Conservation (phyloP, 176 grass and related monocot genomes). For the Oryza longistaminata region DNA sequence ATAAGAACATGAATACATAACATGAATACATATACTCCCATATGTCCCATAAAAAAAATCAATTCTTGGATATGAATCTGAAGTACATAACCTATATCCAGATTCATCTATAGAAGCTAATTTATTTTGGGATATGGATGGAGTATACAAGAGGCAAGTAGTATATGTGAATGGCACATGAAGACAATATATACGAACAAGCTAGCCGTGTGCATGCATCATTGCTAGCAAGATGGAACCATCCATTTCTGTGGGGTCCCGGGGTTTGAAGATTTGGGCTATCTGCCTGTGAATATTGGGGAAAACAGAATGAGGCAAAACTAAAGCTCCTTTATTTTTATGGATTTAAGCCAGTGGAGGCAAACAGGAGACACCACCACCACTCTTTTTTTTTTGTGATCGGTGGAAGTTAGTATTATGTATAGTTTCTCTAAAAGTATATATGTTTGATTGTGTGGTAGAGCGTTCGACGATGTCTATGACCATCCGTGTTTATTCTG, state of each 20-base stretch:
- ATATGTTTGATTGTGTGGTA: too few relatives aligned
- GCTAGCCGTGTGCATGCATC: background rate
- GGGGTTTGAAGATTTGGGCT: conserved; percentile 1
- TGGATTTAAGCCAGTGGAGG: background rate
- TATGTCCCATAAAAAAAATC: too few relatives aligned
- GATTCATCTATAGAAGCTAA: too few relatives aligned
- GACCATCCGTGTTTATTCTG: too few relatives aligned
- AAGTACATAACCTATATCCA: too few relatives aligned
- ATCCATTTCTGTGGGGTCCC: background rate
- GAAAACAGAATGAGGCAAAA: background rate
- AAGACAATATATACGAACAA: background rate
- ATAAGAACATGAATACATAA: background rate
- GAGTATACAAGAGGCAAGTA: background rate
- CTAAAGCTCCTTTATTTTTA: background rate
- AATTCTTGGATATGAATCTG: too few relatives aligned
- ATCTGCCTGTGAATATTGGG: background rate
- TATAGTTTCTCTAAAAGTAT: too few relatives aligned
- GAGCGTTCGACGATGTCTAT: too few relatives aligned
- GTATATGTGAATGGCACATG: background rate
- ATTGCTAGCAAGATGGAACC: background rate
- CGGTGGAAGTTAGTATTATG: too few relatives aligned
- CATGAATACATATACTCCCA: background rate
- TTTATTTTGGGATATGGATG: too few relatives aligned
- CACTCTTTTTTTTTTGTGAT: too few relatives aligned
- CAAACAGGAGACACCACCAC: background rate